Base-by-base conservation (phyloP, 805 yeast genomes). In the Ogataea paraovalis region DNA sequence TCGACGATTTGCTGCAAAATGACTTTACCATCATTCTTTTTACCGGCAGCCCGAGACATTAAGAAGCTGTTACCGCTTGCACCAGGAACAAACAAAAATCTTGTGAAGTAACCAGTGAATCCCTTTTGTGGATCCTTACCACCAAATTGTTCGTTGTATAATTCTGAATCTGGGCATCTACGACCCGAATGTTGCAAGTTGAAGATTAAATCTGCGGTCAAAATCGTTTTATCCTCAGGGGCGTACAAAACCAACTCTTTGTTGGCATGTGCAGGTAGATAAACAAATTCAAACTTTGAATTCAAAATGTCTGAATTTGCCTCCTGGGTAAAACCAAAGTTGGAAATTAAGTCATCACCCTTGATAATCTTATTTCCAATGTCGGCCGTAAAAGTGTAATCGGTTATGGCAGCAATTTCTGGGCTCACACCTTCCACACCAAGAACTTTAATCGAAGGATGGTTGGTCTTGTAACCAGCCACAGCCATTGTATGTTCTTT, bases 401-500 rank as follows among this genome's bases (percentile, higher is more conserved):
- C 81, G 25, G 79, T 61, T 19, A 62, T 55, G 34, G 57, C 37
- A 2, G 67, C 64, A 10, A 73, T 64, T 16, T 71, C 71, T 34
- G 64, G 65, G 12, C 56, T 53, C 38, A 66, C 56, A 1, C 71
- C 71, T 34, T 72, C 79, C 65, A 78, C 72, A 5, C 83, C 87
- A 50, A 83, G 71, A 23, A 83, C 61, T 55, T 76, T 73, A 42
- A 79, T 62, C 2, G 68, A 57, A 3, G 87, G 86, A 59, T 67
- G 73, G 45, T 65, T 62, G 18, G 70, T 67, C 58, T 77, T 75
- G 65, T 82, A 76, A 13, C 76, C 73, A 22, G 63, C 58, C 12
- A 82, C 78, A 2, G 84, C 86, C 78, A 83, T 65, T 1, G 85
- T 80, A 58, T 84, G 90, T 52, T 80, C 85, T 28, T 53, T 57